Evolutionary conservation across 225 moss, liverwort and hornwort species (phyloP), one percentile per base, ranked within the genome.

Genomic region (Thuidium tamariscinum): DNA sequence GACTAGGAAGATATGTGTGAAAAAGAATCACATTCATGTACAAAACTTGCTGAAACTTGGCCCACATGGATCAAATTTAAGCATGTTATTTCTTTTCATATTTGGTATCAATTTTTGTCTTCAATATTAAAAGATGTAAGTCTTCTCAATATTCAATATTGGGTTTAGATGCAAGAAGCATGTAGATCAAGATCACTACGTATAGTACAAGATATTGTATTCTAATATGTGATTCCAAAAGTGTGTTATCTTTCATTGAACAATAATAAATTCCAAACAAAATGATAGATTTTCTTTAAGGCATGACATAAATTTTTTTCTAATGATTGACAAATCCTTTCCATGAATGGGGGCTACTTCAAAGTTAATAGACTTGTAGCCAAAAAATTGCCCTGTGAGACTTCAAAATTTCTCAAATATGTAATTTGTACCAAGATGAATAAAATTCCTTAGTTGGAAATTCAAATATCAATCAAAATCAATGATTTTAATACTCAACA

Each of bases 321-420:
- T 6, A 29, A 60, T 16, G 8, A 55, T 13, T 29, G 2, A 17
- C 4, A 65, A 44, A 73, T 0, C n/a, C 7, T 42, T 61, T 22
- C 1, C 5, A 54, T 63, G 2, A 36, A 48, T 32, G 1, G 11
- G 2, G 7, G 13, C 1, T 1, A 0, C 2, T 0, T n/a, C 13
- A 42, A 29, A 74, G 7, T 11, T 27, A n/a, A 34, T 64, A 84
- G 62, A 41, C 1, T 25, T 30, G 1, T 55, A 55, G 16, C 13
- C 13, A 18, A 17, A 1, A 77, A 85, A 54, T 23, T 77, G 9
- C 12, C 16, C 2, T 11, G 2, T 7, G 6, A 19, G 6, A 77
- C 13, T 16, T 27, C 57, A 46, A n/a, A 56, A 46, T n/a, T 42
- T 46, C 10, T 79, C 18, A 34, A 42, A 48, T 7, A 27, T 11